Percentiles rank a stretch among this genome's conserved stretches.
These are phyloP conservation scores for Nepenthes gracilis DNA, from an alignment of 148 eudicot species.

Conservation along the genomic window DNA sequence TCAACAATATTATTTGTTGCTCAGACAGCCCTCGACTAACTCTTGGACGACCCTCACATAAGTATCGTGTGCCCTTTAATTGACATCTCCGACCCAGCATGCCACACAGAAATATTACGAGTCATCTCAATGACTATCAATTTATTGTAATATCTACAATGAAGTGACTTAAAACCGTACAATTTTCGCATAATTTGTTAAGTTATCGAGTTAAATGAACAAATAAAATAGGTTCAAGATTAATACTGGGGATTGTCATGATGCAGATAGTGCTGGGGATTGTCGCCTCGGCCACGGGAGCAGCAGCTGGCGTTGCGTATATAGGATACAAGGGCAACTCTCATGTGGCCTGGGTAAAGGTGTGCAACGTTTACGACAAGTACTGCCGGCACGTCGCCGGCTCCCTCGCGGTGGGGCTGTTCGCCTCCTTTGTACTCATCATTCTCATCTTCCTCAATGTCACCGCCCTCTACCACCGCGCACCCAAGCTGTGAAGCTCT, in stretches of 20 bases:
- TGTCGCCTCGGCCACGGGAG: conserved; percentile 61
- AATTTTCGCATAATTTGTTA: no score
- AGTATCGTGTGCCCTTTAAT: no score
- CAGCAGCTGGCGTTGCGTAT: conserved; percentile 49
- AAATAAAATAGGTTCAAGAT: no score
- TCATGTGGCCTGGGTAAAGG: conserved; percentile 37
- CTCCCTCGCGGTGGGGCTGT: conserved; percentile 29
- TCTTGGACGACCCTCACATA: no score
- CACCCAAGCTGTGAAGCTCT: neutral
- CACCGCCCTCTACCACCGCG: conserved; percentile 23
- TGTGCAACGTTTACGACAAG: conserved; percentile 33
- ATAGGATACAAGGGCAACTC: conserved; percentile 51
- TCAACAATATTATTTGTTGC: no score
- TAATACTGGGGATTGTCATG: neutral
- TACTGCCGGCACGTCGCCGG: conserved; percentile 41
- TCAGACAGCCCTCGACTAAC: no score
- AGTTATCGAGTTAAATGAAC: no score
- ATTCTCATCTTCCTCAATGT: conserved; percentile 40
- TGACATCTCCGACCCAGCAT: no score
- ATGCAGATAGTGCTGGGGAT: conserved; percentile 62
- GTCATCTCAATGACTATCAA: no score
- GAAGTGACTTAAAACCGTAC: no score
- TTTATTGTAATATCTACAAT: no score
- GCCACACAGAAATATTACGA: no score
- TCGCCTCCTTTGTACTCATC: conserved; percentile 38